Base-by-base conservation (phyloP, 1,284 basidiomycete species). In the Veloporphyrellus conicus region DNA sequence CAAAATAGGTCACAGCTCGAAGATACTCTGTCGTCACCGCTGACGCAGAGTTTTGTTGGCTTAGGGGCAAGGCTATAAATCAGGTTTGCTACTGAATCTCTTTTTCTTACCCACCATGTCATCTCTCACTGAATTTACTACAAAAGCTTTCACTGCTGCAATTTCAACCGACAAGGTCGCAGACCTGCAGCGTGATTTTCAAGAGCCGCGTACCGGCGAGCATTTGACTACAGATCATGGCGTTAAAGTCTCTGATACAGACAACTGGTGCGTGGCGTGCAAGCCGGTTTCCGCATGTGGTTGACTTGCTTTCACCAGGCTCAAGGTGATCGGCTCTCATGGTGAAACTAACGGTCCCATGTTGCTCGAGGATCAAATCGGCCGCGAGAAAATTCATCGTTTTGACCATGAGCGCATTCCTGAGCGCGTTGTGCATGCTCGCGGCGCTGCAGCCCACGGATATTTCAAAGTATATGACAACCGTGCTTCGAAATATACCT, bases 341-440 rank as follows among this genome's bases (percentile, higher is more conserved):
- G 76, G 73, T 18, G 53, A 64, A 19, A 52, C 58, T 39, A 61
- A 70, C 3, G 84, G 82, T 0, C 78, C 82, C 3, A 71, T 72
- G 42, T 68, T 86, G 2, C 74, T 86, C 14, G 84, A 87, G 58
- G 84, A 86, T 57, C 80, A 84, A 50, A 73, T 83, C 52, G 78
- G 71, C 1, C 74, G 83, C 54, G 82, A 87, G 68, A 87, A 89
- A 67, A 79, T 89, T 28, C 78, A 79, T 45, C 77, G 83, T 25
- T 90, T 90, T 59, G 87, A 89, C 63, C 88, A 90, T 58, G 89
- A 91, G 63, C 83, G 87, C 33, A 91, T 92, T 48, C 89, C 87
- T n/a, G 87, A 87, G 71, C 83, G 79, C 39, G 77, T 77, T 15
- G 77, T 71, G n/a, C 87, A 90, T 59, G 87, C 88, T 43, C 81